phyloP scores from a whole-genome alignment of 352 stramenopile genomes.

The Pythium phragmitis region DNA sequence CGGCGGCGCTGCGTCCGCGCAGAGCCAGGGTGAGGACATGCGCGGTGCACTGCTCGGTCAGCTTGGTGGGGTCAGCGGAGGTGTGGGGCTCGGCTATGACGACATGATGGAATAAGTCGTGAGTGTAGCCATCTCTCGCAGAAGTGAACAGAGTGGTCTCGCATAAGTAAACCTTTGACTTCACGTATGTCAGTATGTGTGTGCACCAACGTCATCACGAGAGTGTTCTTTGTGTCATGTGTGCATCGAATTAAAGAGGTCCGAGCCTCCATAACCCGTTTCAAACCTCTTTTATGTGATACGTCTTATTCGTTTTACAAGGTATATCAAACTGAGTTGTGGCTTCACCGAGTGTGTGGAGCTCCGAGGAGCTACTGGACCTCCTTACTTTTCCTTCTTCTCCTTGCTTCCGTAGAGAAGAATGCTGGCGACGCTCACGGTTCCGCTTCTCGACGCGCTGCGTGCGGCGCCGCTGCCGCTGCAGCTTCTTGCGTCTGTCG shows the following conservation, averaged over 20 bases:
- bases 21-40: constrained; percentile 20
- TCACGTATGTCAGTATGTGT: neutral
- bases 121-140: constrained; percentile 8
- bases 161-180: neutral
- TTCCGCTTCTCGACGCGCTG: constrained; percentile 33
- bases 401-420: neutral
- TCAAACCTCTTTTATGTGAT: neutral
- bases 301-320: neutral
- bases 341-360: neutral
- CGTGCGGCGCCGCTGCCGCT: constrained; percentile 36
- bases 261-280: neutral
- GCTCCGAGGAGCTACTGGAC: neutral
- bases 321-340: constrained; percentile 1
- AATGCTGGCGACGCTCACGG: constrained; percentile 16
- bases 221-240: neutral
- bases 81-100: constrained; percentile 49
- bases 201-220: neutral
- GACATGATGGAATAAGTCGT: constrained; percentile 26
- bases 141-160: neutral
- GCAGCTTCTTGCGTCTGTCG: constrained; percentile 43
- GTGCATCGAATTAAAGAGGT: neutral
- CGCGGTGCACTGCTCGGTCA: constrained; percentile 17
- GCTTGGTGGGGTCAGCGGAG: neutral
- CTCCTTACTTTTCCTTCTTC: neutral
- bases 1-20: neutral